Evolutionary conservation across 2,329 filamentous ascomycete genomes (phyloP), one percentile per base, ranked within the genome.

Genomic region (Aspergillus neotritici): DNA sequence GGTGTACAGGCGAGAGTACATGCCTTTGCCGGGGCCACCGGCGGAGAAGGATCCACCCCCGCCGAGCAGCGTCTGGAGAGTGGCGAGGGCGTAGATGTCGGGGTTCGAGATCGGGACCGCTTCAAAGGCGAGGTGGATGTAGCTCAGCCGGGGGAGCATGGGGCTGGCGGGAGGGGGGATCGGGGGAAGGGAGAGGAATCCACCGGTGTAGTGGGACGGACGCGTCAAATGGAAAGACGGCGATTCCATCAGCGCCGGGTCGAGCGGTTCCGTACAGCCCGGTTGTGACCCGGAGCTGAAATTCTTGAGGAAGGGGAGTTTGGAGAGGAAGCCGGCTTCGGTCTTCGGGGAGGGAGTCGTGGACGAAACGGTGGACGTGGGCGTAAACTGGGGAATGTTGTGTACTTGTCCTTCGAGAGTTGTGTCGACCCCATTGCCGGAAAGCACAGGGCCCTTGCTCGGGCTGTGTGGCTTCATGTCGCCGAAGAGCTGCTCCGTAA

Each of bases 1-100:
- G 51, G 90, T 97, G 75, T 96, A 98, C 7, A 98, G 80, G 10
- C 93, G 85, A 31, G 87, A 94, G 75, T 97, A 97, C 93, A 98
- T 98, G 65, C 93, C 93, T 74, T 98, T 98, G 41, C 93, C 93
- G 4, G 93, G 93, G 0, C 93, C 93, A 57, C 93, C 93, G 41
- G 93, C 93, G 12, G 87, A 94, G 73, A 98, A 98, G 43, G 90
- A 96, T 16, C 93, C 93, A 37, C 93, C 93, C 37, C 93, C 93
- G 45, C 93, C 93, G 29, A 98, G 86, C 8, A 98, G 84, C 1
- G 89, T 97, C 68, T 97, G 94, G 1, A 98, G 77, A 1, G 91
- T 95, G 5, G 93, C 93, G 34, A 97, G 82, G 13, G 93, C 90
- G 70, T 97, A 98, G 59, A 98, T 96, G 64, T 97, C 91, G 10